Base-by-base conservation (phyloP, 331 rosid species). In the Dryas integrifolia region DNA sequence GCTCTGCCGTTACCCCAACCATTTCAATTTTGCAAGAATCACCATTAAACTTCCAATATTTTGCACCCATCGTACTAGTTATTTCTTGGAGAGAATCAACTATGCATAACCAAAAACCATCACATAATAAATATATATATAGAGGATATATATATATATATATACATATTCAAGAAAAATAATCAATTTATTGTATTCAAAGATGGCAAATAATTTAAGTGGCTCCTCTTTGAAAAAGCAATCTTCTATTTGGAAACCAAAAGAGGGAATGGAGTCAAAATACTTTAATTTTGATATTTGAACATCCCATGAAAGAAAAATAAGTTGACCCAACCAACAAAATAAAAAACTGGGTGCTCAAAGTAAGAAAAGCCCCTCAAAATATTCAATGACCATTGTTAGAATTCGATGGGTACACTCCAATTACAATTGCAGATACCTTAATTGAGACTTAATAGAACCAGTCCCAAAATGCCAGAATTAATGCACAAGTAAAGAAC, bases 41-140 rank as follows among this genome's bases (percentile, higher is more conserved):
- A 26, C 58, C 75, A 45, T 86, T 73, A 65, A 86, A 73, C 65
- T 79, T 79, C 90, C 90, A 86, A 71, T 53, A 78, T 26, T 12
- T 80, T 50, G 86, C 72, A 46, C 88, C 90, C 82, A 86, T 55
- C 11, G 81, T 78, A 39, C 53, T 45, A 47, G 81, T 43, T 40
- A 86, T 83, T 76, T 76, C 61, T 69, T 66, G 69, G 41, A 86
- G 87, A 41, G 81, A 81, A 70, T 86, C 87, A 73, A 86, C 87
- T 83, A 47, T 47, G 49, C 66, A 63, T 56, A 45, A 68, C 14
- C 3, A 52, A 75, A 47, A 50, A 45, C 55, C 64, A 50, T 69
- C 64, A 55, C 72, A 41, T 0, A 2, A 18, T 52, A 70, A 74
- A 55, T 14, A 4, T n/a, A 44, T 15, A 65, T 6, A 35, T 64